Evolutionary conservation across 2,329 filamentous ascomycete species (phyloP), one percentile per base, ranked within the genome.

Genomic region (Alternaria consortialis): DNA sequence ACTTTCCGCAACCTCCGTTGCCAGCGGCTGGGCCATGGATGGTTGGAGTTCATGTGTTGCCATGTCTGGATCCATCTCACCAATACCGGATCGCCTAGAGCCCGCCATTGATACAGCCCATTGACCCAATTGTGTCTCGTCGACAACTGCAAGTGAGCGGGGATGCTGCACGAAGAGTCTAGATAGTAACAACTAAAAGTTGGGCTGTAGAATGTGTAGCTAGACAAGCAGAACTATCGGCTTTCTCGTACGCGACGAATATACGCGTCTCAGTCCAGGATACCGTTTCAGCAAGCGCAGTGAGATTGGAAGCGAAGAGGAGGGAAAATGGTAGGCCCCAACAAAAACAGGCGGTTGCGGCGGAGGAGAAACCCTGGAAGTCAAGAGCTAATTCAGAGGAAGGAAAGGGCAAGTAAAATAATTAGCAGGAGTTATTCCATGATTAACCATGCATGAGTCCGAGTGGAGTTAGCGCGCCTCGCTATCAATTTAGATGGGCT

Each of bases 371-470:
- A 47, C 32, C 43, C 25, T 27, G 43, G 12, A 42, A 47, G 37
- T 12, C 34, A 27, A 25, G 47, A 63, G 50, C 59, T 57, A 62
- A 67, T 57, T 61, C 50, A 64, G 60, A 58, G 47, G 63, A 62
- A 60, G 53, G 55, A 60, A 61, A 44, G 58, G 50, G 36, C 37
- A 56, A 53, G 59, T 53, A 42, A 63, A 59, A 70, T 70, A 66
- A 72, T 74, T 72, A 74, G 71, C 66, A 73, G 53, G 71, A 63
- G 59, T 71, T 65, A 65, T 65, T 67, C 65, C 70, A 70, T 66
- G 68, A 69, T 70, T 70, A 69, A 68, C 69, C 25, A 65, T 58
- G 53, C 58, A 60, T 60, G 57, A 61, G 63, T 55, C 70, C 69
- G 56, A 54, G 62, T 66, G 47, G 23, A 56, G 72, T 64, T 76